phyloP scores from a whole-genome alignment of 2,329 filamentous ascomycete genomes.

The Aschersonia sp. region DNA sequence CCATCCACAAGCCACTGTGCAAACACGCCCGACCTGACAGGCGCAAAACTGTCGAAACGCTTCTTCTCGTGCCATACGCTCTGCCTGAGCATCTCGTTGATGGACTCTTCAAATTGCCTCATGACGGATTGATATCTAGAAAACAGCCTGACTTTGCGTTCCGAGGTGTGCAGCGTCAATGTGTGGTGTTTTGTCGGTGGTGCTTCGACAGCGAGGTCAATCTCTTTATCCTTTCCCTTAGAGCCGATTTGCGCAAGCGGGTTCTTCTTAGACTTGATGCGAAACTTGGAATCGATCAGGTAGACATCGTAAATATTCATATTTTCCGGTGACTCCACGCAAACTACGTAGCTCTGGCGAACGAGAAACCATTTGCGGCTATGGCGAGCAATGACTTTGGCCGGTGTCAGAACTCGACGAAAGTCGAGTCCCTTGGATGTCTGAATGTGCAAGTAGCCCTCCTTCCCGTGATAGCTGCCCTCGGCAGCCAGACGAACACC shows the following conservation, averaged over 20 bases:
- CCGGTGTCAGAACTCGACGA: conserved; percentile 63
- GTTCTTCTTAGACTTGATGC: conserved; percentile 59
- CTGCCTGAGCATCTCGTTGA: conserved; percentile 67
- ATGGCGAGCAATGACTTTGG: conserved; percentile 67
- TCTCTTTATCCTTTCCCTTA: conserved; percentile 42
- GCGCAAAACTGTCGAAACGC: conserved; percentile 86
- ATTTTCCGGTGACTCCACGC: conserved; percentile 95
- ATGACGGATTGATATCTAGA: conserved; percentile 83
- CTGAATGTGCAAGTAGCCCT: conserved; percentile 85
- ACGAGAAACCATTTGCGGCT: conserved; percentile 95
- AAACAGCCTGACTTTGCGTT: conserved; percentile 81
- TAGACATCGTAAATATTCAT: conserved; percentile 99
- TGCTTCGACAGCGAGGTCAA: conserved; percentile 24
- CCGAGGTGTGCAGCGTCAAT: conserved; percentile 76
- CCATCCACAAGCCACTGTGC: conserved; percentile 96
- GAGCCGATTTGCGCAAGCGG: conserved; percentile 37
- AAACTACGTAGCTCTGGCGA: conserved; percentile 94
- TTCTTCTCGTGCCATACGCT: conserved; percentile 75
- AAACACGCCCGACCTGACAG: conserved; percentile 72
- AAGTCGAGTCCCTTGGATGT: conserved; percentile 83
- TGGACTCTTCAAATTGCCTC: conserved; percentile 86
- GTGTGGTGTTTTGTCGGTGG: conserved; percentile 56
- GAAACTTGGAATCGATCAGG: conserved; percentile 81
- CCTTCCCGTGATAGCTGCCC: conserved; percentile 94
- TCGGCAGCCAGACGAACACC: conserved; percentile 89